Evolutionary conservation across 257 asterid genomes (phyloP), one percentile per base, ranked within the genome.

Genomic region (Scutellaria minor): DNA sequence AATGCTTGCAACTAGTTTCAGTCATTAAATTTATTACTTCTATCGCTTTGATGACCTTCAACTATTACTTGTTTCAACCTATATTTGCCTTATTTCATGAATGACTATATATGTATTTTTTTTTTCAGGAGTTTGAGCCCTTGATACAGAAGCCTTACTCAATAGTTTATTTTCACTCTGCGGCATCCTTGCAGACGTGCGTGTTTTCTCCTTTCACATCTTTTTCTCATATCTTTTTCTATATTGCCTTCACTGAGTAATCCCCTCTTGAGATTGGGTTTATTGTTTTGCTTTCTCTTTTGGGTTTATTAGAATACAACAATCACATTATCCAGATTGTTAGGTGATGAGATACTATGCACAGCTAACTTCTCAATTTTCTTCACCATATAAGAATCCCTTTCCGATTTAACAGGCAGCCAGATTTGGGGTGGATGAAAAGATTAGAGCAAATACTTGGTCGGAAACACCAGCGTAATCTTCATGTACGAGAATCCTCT

Each of bases 351-450:
- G 37, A 31, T 31, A 31, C 37, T 31, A 31, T 2, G 37, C 37
- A 31, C 44, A 11, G 10, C 64, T 58, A 11, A 31, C 15, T 27
- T 58, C 10, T 13, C 60, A 58, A 58, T 58, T 31, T 31, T 4
- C 37, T 31, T 4, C 37, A 31, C 37, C 37, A 2, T 1, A 31
- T 31, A 31, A 31, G 1, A 31, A 3, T 4, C 37, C 37, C 37
- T 59, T 72, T 63, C 44, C 44, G 73, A 11, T 71, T 76, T 62
- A 85, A 79, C 91, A 95, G 99, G 81, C 98, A 90, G 78, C 99
- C 99, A 20, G 99, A 92, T 79, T 80, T 95, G 24, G 98, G 99
- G 56, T 95, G 98, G 97, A 87, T 95, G 89, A 90, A 85, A 82
- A 86, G 89, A 83, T 64, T 95, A 78, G 91, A 95, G 76, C 96